phyloP scores from a whole-genome alignment of 129 eudicot genomes.

The Scalesia atractyloides region DNA sequence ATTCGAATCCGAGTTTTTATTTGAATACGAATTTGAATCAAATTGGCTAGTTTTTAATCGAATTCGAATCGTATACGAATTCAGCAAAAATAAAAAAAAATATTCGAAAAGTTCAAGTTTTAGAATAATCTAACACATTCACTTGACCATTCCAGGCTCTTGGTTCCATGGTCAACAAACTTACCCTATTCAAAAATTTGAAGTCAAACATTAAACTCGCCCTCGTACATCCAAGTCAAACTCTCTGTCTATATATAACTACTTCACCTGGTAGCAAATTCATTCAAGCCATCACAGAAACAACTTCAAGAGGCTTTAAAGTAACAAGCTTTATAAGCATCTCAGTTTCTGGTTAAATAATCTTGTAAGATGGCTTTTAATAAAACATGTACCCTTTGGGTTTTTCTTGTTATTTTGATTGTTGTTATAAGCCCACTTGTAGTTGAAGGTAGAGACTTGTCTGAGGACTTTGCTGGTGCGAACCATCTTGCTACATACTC shows the following conservation, averaged over 20 bases:
- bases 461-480: constrained; percentile 25
- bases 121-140: neutral
- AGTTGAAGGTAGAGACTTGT: constrained; percentile 31
- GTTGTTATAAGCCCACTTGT: constrained; percentile 24
- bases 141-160: constrained; percentile 19
- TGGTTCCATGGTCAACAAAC: constrained; percentile 40
- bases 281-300: constrained; percentile 5
- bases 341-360: neutral
- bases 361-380: constrained; percentile 26
- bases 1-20: too few species aligned
- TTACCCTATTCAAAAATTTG: constrained; percentile 16
- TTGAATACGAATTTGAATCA: too few species aligned
- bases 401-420: constrained; percentile 26
- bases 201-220: constrained; percentile 12
- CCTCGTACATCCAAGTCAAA: neutral
- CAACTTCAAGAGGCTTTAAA: neutral
- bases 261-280: constrained; percentile 5
- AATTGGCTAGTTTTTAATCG: too few species aligned
- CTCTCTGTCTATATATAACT: constrained; percentile 3
- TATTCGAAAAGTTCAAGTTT: too few species aligned
- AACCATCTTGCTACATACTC: constrained; percentile 34
- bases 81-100: too few species aligned
- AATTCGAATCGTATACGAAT: too few species aligned
- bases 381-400: constrained; percentile 27
- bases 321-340: constrained; percentile 3